Conservation (phyloP, 106 monocot species). For the Phalaenopsis aphrodite region DNA sequence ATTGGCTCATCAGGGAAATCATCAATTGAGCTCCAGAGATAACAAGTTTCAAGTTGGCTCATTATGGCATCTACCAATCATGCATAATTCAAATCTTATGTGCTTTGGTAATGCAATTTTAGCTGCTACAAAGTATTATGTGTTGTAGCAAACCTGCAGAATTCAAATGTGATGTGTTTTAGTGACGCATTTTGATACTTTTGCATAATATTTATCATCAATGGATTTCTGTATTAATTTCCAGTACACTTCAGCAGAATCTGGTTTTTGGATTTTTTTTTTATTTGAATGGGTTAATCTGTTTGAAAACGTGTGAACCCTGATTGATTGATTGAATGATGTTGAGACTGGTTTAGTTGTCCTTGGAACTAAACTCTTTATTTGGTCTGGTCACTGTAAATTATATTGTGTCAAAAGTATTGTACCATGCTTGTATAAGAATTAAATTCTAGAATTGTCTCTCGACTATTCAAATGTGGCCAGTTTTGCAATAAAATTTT, state of each 20-base stretch:
- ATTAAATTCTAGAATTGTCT: no score
- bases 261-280: neutral
- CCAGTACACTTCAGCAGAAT: neutral
- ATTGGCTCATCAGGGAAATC: conserved; percentile 27
- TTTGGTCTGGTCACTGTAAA: no score
- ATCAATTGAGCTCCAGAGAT: conserved; percentile 11
- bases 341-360: no score
- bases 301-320: no score
- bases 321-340: no score
- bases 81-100: neutral
- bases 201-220: neutral
- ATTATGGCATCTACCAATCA: neutral
- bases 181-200: neutral
- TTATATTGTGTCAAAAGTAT: no score
- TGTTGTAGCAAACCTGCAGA: neutral
- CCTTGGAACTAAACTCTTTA: no score
- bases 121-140: neutral
- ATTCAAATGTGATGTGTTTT: neutral
- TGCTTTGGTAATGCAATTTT: neutral
- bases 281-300: no score
- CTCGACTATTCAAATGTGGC: no score
- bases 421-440: no score
- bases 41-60: neutral
- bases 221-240: neutral
- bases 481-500: no score